These are phyloP conservation scores for Candolleomyces efflorescens DNA, from an alignment of 768 basidiomycete species.

Conservation along the genomic window DNA sequence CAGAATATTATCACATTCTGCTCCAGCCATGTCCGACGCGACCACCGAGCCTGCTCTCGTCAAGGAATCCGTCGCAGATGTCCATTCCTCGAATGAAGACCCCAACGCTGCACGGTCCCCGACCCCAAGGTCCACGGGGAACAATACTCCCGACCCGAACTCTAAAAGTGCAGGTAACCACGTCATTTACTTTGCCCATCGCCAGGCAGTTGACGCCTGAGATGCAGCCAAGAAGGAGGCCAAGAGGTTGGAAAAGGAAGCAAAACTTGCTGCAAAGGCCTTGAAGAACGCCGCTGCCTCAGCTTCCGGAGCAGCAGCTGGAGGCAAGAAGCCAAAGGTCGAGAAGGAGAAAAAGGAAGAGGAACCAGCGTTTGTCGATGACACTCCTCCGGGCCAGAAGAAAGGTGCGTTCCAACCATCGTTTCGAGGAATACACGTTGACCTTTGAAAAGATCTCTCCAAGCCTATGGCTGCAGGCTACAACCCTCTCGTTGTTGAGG, in stretches of 20 bases:
- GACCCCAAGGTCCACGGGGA: slow-evolving; percentile 15
- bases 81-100: slow-evolving; percentile 4
- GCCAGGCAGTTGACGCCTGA: background rate
- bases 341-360: slow-evolving; percentile 73
- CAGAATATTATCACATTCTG: background rate
- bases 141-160: slow-evolving; percentile 29
- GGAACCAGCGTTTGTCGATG: slow-evolving; percentile 75
- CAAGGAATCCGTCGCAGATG: slow-evolving; percentile 7
- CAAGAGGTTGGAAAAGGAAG: slow-evolving; percentile 74
- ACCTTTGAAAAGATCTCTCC: slow-evolving; percentile 58
- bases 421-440: background rate
- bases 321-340: slow-evolving; percentile 66
- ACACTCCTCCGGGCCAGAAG: slow-evolving; percentile 87
- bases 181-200: background rate
- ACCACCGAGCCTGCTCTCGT: slow-evolving; percentile 3
- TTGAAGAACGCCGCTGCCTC: slow-evolving; percentile 39
- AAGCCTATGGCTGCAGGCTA: slow-evolving; percentile 90
- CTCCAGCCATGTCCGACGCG: slow-evolving; percentile 9
- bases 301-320: slow-evolving; percentile 29
- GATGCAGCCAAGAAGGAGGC: slow-evolving; percentile 80
- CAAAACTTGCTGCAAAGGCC: slow-evolving; percentile 69
- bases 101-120: slow-evolving; percentile 5
- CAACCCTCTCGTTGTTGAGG: slow-evolving; percentile 91
- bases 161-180: slow-evolving; percentile 39
- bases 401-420: slow-evolving; percentile 56